These are phyloP conservation scores for Chlorella variabilis DNA, from an alignment of 163 green algal genomes.

Conservation along the genomic window DNA sequence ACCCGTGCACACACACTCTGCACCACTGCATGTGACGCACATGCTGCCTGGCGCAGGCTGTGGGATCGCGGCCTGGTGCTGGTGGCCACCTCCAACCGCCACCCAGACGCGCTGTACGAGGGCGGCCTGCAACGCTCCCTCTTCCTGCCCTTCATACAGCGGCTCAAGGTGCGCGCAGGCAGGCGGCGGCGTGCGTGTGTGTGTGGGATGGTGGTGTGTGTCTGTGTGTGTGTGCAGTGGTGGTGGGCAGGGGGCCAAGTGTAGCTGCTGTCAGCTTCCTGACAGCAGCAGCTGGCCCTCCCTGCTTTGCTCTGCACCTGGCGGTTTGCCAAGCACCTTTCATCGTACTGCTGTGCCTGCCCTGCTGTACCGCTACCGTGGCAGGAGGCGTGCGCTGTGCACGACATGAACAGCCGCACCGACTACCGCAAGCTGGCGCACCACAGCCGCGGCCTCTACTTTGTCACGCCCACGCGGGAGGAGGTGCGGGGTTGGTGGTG, in stretches of 20 bases:
- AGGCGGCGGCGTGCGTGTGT: too few species aligned
- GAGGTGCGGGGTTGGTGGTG: constrained; percentile 25
- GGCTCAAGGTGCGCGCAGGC: constrained; percentile 72
- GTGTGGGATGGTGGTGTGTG: background rate
- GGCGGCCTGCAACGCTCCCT: constrained; percentile 89
- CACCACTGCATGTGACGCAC: background rate
- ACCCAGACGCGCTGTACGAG: constrained; percentile 93
- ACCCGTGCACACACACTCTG: too few species aligned
- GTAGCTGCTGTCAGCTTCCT: too few species aligned
- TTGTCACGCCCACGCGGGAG: constrained; percentile 31
- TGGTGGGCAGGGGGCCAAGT: too few species aligned
- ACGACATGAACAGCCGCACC: constrained; percentile 87
- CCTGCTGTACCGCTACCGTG: too few species aligned
- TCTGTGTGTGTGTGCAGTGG: too few species aligned
- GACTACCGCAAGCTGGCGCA: constrained; percentile 91
- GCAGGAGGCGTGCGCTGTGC: constrained; percentile 78
- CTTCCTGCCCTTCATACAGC: constrained; percentile 97
- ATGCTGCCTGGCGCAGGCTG: too few species aligned
- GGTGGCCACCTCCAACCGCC: constrained; percentile 93
- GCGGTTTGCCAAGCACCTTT: too few species aligned
- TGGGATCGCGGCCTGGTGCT: constrained; percentile 89
- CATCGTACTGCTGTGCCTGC: too few species aligned
- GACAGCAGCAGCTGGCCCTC: too few species aligned
- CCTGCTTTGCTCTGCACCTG: too few species aligned
- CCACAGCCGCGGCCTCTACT: constrained; percentile 79